phyloP scores from a whole-genome alignment of 768 basidiomycete species.

The Lactifluus rugatus region DNA sequence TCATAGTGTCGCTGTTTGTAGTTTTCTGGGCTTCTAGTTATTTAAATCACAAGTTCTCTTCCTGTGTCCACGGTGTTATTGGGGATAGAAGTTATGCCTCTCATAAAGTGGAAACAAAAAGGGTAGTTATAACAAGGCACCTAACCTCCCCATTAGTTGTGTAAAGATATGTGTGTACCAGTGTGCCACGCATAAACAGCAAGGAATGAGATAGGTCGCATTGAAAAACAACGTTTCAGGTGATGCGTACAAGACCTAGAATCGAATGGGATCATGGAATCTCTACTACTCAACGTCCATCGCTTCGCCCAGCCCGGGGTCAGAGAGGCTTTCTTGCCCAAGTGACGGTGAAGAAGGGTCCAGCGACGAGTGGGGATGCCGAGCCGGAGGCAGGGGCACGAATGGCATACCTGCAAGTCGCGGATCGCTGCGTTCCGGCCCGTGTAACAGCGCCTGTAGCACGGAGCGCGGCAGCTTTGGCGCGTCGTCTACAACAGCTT shows the following conservation, averaged over 20 bases:
- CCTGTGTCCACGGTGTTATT: neutral
- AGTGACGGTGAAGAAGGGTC: neutral
- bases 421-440: neutral
- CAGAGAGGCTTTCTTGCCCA: neutral
- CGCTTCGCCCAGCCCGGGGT: neutral
- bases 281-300: constrained; percentile 13
- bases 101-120: too few relatives aligned
- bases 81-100: too few relatives aligned
- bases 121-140: neutral
- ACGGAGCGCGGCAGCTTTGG: constrained; percentile 13
- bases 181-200: neutral
- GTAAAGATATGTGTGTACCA: too few relatives aligned
- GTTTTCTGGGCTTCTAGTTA: neutral
- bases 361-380: neutral
- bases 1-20: neutral
- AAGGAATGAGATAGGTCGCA: neutral
- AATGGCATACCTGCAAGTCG: neutral
- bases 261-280: neutral
- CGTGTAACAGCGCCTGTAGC: constrained; percentile 3
- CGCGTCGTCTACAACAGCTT: neutral
- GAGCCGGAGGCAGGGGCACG: neutral
- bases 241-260: neutral
- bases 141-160: too few relatives aligned
- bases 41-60: neutral
- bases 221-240: neutral